Percentiles rank a stretch among this genome's conserved stretches.
phyloP scores from a whole-genome alignment of 2,329 filamentous ascomycete genomes.

The Chaetomium globosum region DNA sequence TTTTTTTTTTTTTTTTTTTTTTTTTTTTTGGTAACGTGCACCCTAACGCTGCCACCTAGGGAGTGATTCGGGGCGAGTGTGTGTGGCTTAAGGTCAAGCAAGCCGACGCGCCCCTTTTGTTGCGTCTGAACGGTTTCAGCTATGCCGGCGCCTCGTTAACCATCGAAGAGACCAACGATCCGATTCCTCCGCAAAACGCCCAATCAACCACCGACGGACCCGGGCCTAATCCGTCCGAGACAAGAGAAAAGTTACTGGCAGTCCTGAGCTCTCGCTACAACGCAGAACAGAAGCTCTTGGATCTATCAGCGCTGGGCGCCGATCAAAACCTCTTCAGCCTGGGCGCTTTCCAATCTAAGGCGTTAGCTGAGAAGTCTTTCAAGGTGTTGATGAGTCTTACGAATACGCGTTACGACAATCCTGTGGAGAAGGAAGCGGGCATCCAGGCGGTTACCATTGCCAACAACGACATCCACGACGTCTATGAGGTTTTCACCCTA shows the following conservation, averaged over 20 bases:
- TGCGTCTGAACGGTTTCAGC: slow-evolving; percentile 67
- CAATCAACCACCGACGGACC: slow-evolving; percentile 35
- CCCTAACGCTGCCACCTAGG: slow-evolving; percentile 39
- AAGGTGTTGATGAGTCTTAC: slow-evolving; percentile 87
- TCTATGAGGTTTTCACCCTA: slow-evolving; percentile 72
- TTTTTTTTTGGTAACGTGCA: neutral
- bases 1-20: neutral
- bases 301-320: slow-evolving; percentile 74
- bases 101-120: slow-evolving; percentile 64
- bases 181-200: slow-evolving; percentile 46
- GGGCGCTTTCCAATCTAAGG: slow-evolving; percentile 72
- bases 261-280: slow-evolving; percentile 78
- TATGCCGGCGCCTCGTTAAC: slow-evolving; percentile 68
- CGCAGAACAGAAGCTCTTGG: slow-evolving; percentile 70
- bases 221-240: slow-evolving; percentile 51
- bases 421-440: slow-evolving; percentile 72
- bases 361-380: slow-evolving; percentile 83
- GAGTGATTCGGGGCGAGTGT: slow-evolving; percentile 62
- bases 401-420: slow-evolving; percentile 72
- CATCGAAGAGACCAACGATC: slow-evolving; percentile 52
- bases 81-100: slow-evolving; percentile 68
- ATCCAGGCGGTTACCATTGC: slow-evolving; percentile 82
- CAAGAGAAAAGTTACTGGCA: slow-evolving; percentile 67
- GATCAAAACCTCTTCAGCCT: slow-evolving; percentile 73
- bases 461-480: slow-evolving; percentile 74